Conservation (phyloP, 2,329 filamentous ascomycete genomes). For the Gliomastix tumulicola region DNA sequence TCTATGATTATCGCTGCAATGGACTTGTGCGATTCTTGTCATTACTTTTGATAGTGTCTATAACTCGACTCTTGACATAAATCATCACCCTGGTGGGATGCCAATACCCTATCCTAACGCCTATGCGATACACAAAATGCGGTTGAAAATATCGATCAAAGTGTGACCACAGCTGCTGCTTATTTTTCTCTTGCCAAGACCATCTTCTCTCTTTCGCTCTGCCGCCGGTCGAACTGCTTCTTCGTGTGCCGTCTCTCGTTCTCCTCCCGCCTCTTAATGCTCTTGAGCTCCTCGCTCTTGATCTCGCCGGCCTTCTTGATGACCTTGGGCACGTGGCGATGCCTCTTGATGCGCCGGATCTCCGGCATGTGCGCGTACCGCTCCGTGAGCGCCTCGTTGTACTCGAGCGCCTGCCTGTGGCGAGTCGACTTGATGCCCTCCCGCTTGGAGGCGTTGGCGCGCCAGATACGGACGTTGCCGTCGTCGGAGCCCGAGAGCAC, state of each 20-base stretch:
- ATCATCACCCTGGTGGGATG: too few relatives aligned
- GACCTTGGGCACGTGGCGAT: slow-evolving; percentile 85
- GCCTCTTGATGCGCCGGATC: slow-evolving; percentile 80
- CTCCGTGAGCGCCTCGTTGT: slow-evolving; percentile 77
- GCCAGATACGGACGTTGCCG: slow-evolving; percentile 82
- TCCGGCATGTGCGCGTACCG: slow-evolving; percentile 95
- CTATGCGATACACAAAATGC: too few relatives aligned
- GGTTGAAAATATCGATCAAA: too few relatives aligned
- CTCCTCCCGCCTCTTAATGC: slow-evolving; percentile 86
- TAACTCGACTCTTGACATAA: too few relatives aligned
- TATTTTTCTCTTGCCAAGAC: slow-evolving; percentile 61
- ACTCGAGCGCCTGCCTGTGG: slow-evolving; percentile 84
- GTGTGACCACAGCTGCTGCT: too few relatives aligned
- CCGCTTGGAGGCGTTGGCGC: slow-evolving; percentile 74
- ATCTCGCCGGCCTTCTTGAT: slow-evolving; percentile 96
- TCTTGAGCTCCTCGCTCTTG: slow-evolving; percentile 80
- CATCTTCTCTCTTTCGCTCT: slow-evolving; percentile 88
- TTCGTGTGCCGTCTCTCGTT: slow-evolving; percentile 89
- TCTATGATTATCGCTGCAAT: too few relatives aligned
- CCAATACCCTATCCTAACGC: too few relatives aligned
- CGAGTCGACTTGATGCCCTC: slow-evolving; percentile 80
- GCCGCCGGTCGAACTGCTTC: slow-evolving; percentile 68
- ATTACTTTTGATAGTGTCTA: too few relatives aligned
- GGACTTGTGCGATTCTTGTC: too few relatives aligned
- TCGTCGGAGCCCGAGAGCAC: slow-evolving; percentile 88